A percentile compares a stretch with the other conserved stretches of the same genome.
phyloP scores from a whole-genome alignment of 139 green algal genomes.

The Tetraselmis striata region DNA sequence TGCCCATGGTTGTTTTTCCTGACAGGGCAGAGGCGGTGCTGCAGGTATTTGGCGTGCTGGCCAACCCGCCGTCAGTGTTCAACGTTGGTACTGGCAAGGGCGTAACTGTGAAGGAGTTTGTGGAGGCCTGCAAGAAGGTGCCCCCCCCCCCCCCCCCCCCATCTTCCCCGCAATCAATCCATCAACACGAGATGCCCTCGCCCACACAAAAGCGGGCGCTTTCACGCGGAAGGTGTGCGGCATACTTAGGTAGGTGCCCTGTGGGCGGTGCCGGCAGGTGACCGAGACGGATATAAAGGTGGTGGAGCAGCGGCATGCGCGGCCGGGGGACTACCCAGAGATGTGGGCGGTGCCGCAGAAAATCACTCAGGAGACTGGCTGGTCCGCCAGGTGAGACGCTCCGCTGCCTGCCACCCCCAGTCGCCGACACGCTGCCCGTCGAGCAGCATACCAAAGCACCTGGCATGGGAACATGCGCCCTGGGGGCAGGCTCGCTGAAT shows the following conservation, averaged over 20 bases:
- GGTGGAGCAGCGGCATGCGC: background rate
- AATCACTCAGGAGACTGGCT: background rate
- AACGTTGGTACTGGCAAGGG: constrained; percentile 67
- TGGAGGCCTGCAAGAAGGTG: constrained; percentile 35
- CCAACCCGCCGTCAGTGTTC: constrained; percentile 52
- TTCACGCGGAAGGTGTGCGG: too few relatives aligned
- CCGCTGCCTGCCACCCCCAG: background rate
- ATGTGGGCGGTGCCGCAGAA: background rate
- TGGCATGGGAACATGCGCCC: too few relatives aligned
- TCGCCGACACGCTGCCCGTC: background rate
- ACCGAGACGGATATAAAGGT: background rate
- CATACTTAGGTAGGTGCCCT: too few relatives aligned
- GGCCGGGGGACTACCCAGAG: background rate
- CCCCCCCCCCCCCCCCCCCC: constrained; percentile 8
- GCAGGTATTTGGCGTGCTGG: background rate
- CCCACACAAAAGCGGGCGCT: too few relatives aligned
- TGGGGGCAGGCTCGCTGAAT: too few relatives aligned
- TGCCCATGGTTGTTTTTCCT: background rate
- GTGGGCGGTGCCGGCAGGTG: background rate
- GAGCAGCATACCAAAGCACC: too few relatives aligned
- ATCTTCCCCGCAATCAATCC: background rate
- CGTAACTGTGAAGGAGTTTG: constrained; percentile 41
- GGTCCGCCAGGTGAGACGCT: background rate
- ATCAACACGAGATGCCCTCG: too few relatives aligned
- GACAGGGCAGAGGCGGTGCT: background rate